A percentile compares a stretch with the other conserved stretches of the same genome.
These are phyloP conservation scores for Ustilago tritici DNA, from an alignment of 1,284 basidiomycete species.

Conservation along the genomic window DNA sequence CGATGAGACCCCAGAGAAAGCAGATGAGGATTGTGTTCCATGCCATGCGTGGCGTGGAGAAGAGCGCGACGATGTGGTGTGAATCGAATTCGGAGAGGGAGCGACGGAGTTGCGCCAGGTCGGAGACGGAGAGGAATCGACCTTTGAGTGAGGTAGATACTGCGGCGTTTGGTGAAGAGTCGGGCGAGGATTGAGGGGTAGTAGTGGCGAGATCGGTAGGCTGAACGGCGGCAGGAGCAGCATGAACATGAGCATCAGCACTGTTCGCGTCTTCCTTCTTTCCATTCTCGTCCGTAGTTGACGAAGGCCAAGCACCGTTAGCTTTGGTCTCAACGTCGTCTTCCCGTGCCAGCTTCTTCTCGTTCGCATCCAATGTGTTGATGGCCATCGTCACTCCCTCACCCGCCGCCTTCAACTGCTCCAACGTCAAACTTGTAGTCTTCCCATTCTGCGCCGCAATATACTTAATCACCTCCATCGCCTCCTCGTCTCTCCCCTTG, in stretches of 20 bases:
- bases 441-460: constrained; percentile 79
- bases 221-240: background rate
- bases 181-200: background rate
- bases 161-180: background rate
- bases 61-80: constrained; percentile 75
- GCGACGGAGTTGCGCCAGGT: constrained; percentile 30
- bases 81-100: constrained; percentile 45
- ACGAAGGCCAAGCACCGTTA: background rate
- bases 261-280: constrained; percentile 59
- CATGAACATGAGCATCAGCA: constrained; percentile 3
- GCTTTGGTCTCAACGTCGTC: constrained; percentile 36
- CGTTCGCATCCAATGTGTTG: constrained; percentile 70
- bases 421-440: constrained; percentile 51
- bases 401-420: constrained; percentile 54
- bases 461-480: constrained; percentile 77
- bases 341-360: constrained; percentile 68
- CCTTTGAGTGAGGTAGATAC: constrained; percentile 11
- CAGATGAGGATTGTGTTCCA: constrained; percentile 77
- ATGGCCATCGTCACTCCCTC: constrained; percentile 45
- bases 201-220: background rate
- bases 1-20: constrained; percentile 77
- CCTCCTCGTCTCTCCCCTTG: constrained; percentile 78
- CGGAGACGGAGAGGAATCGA: constrained; percentile 28
- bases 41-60: constrained; percentile 76
- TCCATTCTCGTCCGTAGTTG: constrained; percentile 73